Evolutionary conservation across 257 asterid species (phyloP), one percentile per base, ranked within the genome.

Genomic region (Sherardia arvensis): DNA sequence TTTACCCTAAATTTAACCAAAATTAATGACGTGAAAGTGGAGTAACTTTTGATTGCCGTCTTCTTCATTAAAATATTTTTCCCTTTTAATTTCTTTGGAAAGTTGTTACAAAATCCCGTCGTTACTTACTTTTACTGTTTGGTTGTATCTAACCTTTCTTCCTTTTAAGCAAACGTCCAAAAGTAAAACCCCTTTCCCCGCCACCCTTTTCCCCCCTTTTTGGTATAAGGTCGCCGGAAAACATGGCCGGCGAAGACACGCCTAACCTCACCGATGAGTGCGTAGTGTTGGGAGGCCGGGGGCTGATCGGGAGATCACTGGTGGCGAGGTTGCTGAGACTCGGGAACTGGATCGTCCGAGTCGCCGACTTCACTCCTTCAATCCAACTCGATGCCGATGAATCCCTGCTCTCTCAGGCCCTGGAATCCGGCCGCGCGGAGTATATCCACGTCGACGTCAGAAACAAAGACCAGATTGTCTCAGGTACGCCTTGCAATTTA

Each of bases 271-370:
- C 68, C 62, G 60, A 10, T 28, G 76, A 66, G 65, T 90, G 96
- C 71, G 83, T 82, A 32, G 97, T 90, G 4, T 76, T 90, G 71
- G 96, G 97, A 21, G 97, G 96, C 61, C 78, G 95, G 68, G 88
- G 97, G 51, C 77, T 85, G 71, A 65, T 87, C 15, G 97, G 97
- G 62, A 86, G 92, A 73, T 76, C 83, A 18, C 77, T 90, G 77
- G 97, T 90, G 58, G 81, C 72, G 58, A 80, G 84, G 86, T 87
- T 90, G 66, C 76, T 90, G 81, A 75, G 62, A 71, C 76, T 85
- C 65, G 95, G 84, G 30, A 73, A 76, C 65, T 90, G 97, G 97
- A 77, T 72, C 79, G 96, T 90, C 67, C 82, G 92, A 70, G 82
- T 90, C 47, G 88, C 87, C 62, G 97, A 87, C 76, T 78, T 85